Evolutionary conservation across 2,329 filamentous ascomycete species (phyloP), one percentile per base, ranked within the genome.

Genomic region (Emericellopsis cladophorae): DNA sequence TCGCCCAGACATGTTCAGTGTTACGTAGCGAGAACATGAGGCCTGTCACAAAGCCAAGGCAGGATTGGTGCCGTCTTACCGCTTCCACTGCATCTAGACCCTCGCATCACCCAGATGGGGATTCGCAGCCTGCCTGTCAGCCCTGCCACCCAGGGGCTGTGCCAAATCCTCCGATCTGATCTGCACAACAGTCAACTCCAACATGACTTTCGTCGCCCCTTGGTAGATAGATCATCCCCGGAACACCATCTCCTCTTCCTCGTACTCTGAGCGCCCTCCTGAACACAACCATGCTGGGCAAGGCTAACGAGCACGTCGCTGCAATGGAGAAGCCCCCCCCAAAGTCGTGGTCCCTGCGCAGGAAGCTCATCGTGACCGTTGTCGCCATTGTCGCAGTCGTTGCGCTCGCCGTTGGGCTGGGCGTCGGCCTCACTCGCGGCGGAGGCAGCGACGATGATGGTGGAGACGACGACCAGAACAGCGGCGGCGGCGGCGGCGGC

Each of bases 381-480:
- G 37, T 55, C 24, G 42, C 51, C 18, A 24, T 53, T 14, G 40
- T 56, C 29, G 26, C 26, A 12, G 46, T 59, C 39, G 48, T 76
- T 32, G 68, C 55, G 0, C 55, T 78, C 8, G 70, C 62, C 0
- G 54, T 80, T 15, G 76, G 75, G 4, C 59, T 80, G 2, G 74
- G 74, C 4, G 55, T 80, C 6, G 74, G 76, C 9, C 58, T 79
- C 15, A 61, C 60, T 4, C 53, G 54, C 16, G 62, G 57, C 21
- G 43, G 44, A 31, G 48, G 44, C 26, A 39, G 45, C 40, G 40
- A 44, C 34, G 40, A 46, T 7, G 45, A 48, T 24, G 43, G 43
- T 15, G 48, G 50, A 23, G 44, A 49, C 23, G 41, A 41, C 39
- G 34, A 39, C 41, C 37, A 34, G 31, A 41, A 24, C 39, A 40